Base-by-base conservation (phyloP, 2,329 filamentous ascomycete genomes). In the Alternaria angustiovoidea region DNA sequence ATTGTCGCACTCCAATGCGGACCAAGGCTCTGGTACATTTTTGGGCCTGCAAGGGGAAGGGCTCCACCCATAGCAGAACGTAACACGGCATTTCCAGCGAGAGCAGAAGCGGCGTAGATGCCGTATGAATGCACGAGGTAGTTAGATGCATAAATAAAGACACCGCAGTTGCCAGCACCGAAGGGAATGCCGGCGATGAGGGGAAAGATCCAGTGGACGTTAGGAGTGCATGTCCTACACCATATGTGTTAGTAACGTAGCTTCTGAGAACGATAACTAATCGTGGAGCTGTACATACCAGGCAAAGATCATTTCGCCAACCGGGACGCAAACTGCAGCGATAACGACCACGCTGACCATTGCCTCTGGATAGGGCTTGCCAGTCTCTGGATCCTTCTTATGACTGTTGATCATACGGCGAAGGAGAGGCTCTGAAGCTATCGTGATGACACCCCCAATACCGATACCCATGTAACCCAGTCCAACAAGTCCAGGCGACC, bases 221-320 rank as follows among this genome's bases (percentile, higher is more conserved):
- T 86, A 0, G 93, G 93, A 0, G 93, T 87, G 62, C 71, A 93
- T 7, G 65, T 68, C 55, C 59, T 61, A 14, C 18, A 14, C 5
- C 3, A 24, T 4, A 1, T 1, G 0, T n/a, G 36, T 59, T 32
- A 57, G 32, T 1, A 8, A 9, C 2, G 12, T 38, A 16, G 26
- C 44, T 20, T 18, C 7, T 11, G 5, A 26, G 16, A 9, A 20
- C 12, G 11, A 8, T 5, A 6, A n/a, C 12, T 18, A 16, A 38
- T 18, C 9, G 34, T 18, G n/a, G 2, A 22, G 38, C 39, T 20
- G 16, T 7, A 39, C 59, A 43, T 30, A 61, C 93, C 93, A 97
- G 0, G 91, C 88, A 73, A 97, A 97, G 76, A 89, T 90, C 24
- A 97, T 85, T 77, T 97, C 90, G 16, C 93, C 94, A 3, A 92